phyloP scores from a whole-genome alignment of 2,329 filamentous ascomycete genomes.

The Clonostachys sp. region DNA sequence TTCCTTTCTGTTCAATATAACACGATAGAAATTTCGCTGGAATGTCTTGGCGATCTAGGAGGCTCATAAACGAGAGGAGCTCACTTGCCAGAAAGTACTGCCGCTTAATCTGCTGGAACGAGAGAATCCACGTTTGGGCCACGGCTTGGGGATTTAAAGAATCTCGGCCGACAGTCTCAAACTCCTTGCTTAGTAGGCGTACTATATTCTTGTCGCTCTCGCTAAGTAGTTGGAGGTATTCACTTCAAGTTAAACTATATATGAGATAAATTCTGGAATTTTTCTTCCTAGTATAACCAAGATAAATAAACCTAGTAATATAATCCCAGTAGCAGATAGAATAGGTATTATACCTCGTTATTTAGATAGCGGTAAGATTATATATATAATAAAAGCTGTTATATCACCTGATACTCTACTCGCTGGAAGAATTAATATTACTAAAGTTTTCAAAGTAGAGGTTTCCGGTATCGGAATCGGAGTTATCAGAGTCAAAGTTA shows the following conservation, averaged over 20 bases:
- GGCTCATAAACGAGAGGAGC: conserved; percentile 22
- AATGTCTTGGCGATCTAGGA: conserved; percentile 14
- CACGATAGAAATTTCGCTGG: not conserved
- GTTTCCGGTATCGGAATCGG: no score
- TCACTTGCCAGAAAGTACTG: conserved; percentile 12
- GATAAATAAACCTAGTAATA: no score
- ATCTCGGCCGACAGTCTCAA: not conserved
- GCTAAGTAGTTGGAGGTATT: not conserved
- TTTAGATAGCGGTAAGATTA: no score
- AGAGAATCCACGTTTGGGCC: not conserved
- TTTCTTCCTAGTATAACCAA: not conserved
- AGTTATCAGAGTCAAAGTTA: no score
- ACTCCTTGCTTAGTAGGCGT: not conserved
- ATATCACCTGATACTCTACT: no score
- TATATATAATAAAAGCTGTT: no score
- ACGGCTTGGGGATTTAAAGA: not conserved
- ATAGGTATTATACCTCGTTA: no score
- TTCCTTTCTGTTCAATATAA: not conserved
- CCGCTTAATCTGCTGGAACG: not conserved
- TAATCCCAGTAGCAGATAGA: no score
- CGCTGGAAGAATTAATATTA: no score
- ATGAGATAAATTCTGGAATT: not conserved
- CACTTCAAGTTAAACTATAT: no score
- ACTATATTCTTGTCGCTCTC: not conserved
- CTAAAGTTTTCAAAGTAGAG: no score